Base-by-base conservation (phyloP, 2,329 filamentous ascomycete genomes). In the Scedosporium apiospermum region DNA sequence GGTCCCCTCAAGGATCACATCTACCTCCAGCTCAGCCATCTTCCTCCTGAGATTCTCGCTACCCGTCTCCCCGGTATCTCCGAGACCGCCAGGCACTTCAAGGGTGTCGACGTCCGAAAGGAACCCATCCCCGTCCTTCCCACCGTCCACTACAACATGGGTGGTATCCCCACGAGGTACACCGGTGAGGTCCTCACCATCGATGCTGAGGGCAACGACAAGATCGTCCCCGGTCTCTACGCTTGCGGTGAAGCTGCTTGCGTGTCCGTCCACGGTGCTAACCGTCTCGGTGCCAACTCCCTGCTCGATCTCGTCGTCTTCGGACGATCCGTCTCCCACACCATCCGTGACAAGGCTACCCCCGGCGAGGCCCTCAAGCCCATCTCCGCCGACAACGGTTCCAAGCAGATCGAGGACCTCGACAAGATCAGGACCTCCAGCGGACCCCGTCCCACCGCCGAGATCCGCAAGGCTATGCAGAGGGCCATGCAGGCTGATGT, bases 141-240 rank as follows among this genome's bases (percentile, higher is more conserved):
- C 64, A 98, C 93, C 55, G 93, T 97, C 68, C 93, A 99, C 83
- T 99, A 99, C 85, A 97, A 97, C 85, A 99, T 98, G 95, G 93
- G 93, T 78, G 93, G 95, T 84, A 97, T 99, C 69, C 93, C 93
- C 61, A 98, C 95, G 68, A 91, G 91, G 73, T 98, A 96, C 84
- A 97, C 91, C 66, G 93, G 95, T 76, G 92, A 99, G 80, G 95
- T 98, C 65, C 78, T 99, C 69, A 96, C 91, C 18, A 81, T 96
- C 61, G 91, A 97, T 69, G 88, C 90, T 73, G 76, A 85, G 65
- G 95, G 95, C 68, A 86, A 96, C 64, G 95, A 98, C 80, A 85
- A 96, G 83, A 85, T 96, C 69, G 95, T 99, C 23, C 92, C 91
- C 63, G 93, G 93, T 76, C 86, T 99, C 66, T 98, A 93, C 75